These are phyloP conservation scores for Glycine latifolia DNA, from an alignment of 306 rosid genomes.

Conservation along the genomic window DNA sequence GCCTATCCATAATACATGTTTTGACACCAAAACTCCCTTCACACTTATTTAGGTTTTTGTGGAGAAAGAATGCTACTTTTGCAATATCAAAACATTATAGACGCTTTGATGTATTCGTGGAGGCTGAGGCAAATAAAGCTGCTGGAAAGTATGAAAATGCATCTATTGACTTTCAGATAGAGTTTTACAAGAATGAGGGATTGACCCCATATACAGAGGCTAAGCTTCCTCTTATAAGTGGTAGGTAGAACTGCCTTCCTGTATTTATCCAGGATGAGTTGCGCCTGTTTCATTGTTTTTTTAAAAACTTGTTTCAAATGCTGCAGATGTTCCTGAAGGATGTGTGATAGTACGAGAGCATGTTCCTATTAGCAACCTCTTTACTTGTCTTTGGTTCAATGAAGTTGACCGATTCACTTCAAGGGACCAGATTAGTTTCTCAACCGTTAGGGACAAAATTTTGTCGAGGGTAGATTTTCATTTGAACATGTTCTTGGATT, in stretches of 20 bases:
- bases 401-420: slow-evolving; percentile 99
- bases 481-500: slow-evolving; percentile 84
- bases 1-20: not conserved
- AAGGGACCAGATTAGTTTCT: slow-evolving; percentile 91
- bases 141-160: slow-evolving; percentile 87
- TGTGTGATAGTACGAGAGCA: slow-evolving; percentile 91
- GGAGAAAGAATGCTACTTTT: slow-evolving; percentile 95
- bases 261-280: slow-evolving; percentile 24
- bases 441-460: slow-evolving; percentile 80
- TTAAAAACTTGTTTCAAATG: slow-evolving; percentile 37
- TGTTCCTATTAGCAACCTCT: slow-evolving; percentile 89
- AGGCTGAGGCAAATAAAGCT: slow-evolving; percentile 98
- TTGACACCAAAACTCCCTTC: slow-evolving; percentile 25
- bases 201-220: slow-evolving; percentile 85
- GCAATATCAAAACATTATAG: slow-evolving; percentile 94
- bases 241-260: slow-evolving; percentile 63
- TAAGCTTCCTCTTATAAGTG: slow-evolving; percentile 93
- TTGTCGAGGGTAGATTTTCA: slow-evolving; percentile 71
- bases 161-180: slow-evolving; percentile 89
- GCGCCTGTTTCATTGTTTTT: slow-evolving; percentile 12
- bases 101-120: slow-evolving; percentile 88
- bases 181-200: slow-evolving; percentile 87
- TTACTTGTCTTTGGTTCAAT: slow-evolving; percentile 95
- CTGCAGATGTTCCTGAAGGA: slow-evolving; percentile 98
- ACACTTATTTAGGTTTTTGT: slow-evolving; percentile 73